Evolutionary conservation across 2,329 filamentous ascomycete species (phyloP).

Genomic region (Plectosphaerella cucumerina): DNA sequence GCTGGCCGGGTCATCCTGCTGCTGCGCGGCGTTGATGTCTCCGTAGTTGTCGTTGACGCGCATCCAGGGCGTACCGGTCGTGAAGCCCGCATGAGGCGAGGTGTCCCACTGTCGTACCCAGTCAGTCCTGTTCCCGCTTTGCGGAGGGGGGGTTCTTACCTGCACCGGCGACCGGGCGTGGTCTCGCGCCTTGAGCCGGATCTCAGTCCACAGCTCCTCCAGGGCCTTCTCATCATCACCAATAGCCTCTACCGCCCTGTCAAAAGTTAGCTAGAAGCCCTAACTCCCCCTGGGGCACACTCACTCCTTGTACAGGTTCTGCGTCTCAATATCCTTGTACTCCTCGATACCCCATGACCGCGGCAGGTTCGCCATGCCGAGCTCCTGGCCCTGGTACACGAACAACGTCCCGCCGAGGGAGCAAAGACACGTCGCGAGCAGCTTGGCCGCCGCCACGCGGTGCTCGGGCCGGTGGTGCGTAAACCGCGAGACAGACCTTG

Average conservation of each 20-base stretch:
- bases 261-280: not conserved
- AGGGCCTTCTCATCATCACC: not conserved
- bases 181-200: not conserved
- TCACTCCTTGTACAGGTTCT: not conserved
- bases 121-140: not conserved
- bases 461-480: slow-evolving; percentile 30
- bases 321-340: slow-evolving; percentile 25
- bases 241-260: not conserved
- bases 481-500: slow-evolving; percentile 47
- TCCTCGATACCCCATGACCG: slow-evolving; percentile 40
- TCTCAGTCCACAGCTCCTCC: not conserved
- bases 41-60: not conserved
- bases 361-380: slow-evolving; percentile 54
- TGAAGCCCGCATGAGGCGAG: not conserved
- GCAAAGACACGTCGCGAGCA: slow-evolving; percentile 51
- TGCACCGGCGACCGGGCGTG: not conserved
- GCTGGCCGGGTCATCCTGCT: not conserved
- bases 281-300: too few relatives aligned
- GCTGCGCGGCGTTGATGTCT: not conserved
- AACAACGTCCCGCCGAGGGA: slow-evolving; percentile 52
- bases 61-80: not conserved
- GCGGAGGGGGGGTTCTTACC: not conserved
- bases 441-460: slow-evolving; percentile 48
- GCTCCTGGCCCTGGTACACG: slow-evolving; percentile 57
- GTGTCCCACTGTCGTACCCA: not conserved